A percentile compares a stretch with the other conserved stretches of the same genome.
phyloP scores from a whole-genome alignment of 2,329 filamentous ascomycete genomes.

The Botrytis deweyae region DNA sequence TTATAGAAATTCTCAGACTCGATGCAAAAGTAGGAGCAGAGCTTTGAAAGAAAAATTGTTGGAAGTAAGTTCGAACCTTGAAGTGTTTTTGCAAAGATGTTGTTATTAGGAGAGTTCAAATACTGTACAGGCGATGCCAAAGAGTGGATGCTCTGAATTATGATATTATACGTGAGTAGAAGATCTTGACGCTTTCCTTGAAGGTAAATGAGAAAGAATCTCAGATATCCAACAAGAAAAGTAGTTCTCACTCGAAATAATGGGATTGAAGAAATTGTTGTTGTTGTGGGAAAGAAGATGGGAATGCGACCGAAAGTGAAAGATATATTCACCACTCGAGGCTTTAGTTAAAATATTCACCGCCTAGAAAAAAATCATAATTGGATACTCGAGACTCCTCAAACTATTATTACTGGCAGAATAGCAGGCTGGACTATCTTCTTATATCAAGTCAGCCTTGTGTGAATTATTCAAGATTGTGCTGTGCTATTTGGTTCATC shows the following conservation, averaged over 20 bases:
- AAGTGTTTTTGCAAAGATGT: neutral
- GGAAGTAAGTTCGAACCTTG: neutral
- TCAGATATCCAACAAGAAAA: neutral
- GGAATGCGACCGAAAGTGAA: neutral
- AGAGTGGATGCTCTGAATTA: neutral
- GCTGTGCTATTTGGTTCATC: neutral
- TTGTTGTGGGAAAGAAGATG: neutral
- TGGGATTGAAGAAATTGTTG: neutral
- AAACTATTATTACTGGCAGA: neutral
- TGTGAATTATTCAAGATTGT: neutral
- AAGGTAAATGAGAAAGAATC: neutral
- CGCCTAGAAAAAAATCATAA: neutral
- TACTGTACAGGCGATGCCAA: too few species aligned
- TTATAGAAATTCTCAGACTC: neutral
- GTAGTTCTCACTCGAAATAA: constrained; percentile 2
- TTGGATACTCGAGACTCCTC: neutral
- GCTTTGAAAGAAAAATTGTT: neutral
- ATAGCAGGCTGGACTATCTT: neutral
- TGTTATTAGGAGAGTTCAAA: neutral
- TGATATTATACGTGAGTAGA: neutral
- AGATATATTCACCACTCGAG: neutral
- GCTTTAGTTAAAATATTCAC: neutral
- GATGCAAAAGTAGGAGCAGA: neutral
- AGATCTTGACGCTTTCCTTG: neutral
- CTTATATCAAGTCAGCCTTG: neutral